phyloP scores from a whole-genome alignment of 176 grass and related monocot genomes.

The Hsuehochloa calcarea region DNA sequence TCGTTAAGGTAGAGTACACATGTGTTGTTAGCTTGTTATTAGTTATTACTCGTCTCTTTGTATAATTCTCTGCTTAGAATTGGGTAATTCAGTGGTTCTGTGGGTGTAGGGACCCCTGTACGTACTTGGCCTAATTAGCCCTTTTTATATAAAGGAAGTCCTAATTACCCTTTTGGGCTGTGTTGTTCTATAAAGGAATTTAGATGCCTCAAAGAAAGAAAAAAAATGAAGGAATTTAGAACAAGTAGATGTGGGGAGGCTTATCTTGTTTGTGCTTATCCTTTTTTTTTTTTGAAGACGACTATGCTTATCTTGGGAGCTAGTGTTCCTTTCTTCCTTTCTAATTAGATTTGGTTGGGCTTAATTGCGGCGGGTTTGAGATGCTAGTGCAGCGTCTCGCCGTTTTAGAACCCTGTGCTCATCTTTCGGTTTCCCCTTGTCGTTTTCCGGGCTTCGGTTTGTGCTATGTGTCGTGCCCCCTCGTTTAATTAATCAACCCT shows the following conservation, averaged over 20 bases:
- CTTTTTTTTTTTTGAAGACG: neutral
- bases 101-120: neutral
- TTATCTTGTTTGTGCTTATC: neutral
- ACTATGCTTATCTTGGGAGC: neutral
- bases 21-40: neutral
- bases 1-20: neutral
- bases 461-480: conserved; percentile 22
- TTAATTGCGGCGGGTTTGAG: conserved; percentile 28
- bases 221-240: neutral
- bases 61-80: neutral
- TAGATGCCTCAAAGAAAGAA: neutral
- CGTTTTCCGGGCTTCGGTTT: neutral
- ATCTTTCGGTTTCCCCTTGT: conserved; percentile 21
- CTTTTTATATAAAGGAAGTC: too few species aligned
- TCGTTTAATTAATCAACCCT: neutral
- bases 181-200: neutral
- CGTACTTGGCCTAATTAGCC: neutral
- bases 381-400: neutral
- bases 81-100: neutral
- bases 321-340: neutral
- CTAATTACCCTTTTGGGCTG: neutral
- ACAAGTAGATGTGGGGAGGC: neutral
- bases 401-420: conserved; percentile 21
- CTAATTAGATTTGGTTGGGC: conserved; percentile 16
- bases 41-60: neutral